A percentile compares a stretch with the other conserved stretches of the same genome.
Evolutionary conservation across 2,329 filamentous ascomycete species (phyloP).

Genomic region (Pseudopithomyces maydicus): DNA sequence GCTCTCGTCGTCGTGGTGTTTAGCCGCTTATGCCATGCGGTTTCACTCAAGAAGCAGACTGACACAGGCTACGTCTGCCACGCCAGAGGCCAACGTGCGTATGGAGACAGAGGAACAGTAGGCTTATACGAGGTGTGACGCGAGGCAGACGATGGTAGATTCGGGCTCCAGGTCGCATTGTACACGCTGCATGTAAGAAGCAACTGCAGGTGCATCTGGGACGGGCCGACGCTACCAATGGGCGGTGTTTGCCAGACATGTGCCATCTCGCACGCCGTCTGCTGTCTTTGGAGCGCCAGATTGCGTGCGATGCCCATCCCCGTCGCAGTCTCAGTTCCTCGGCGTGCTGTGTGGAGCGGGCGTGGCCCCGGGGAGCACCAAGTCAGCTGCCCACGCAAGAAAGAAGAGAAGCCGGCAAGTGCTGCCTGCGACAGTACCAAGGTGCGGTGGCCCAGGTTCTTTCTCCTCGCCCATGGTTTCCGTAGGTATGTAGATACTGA

Average conservation of each 20-base stretch:
- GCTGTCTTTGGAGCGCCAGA: not conserved
- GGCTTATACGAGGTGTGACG: no score
- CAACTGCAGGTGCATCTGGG: not conserved
- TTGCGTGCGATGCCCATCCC: not conserved
- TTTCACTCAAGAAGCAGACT: slow-evolving; percentile 1
- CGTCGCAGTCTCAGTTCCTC: not conserved
- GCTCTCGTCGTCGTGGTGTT: not conserved
- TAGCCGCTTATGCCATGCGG: slow-evolving; percentile 5
- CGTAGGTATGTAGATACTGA: no score
- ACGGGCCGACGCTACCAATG: not conserved
- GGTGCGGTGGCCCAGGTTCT: not conserved
- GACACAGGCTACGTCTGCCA: not conserved
- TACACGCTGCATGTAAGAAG: slow-evolving; percentile 3
- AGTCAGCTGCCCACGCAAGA: not conserved
- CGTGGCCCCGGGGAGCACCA: not conserved
- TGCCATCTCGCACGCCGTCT: not conserved
- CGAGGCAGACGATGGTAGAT: not conserved
- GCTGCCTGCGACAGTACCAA: not conserved
- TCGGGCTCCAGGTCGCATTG: not conserved
- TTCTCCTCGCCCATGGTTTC: not conserved
- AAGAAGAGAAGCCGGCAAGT: no score
- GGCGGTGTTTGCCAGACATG: not conserved
- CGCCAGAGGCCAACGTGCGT: not conserved
- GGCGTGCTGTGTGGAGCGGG: not conserved
- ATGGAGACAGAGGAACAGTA: not conserved